phyloP scores from a whole-genome alignment of 768 basidiomycete species.

The Floccularia luteovirens region DNA sequence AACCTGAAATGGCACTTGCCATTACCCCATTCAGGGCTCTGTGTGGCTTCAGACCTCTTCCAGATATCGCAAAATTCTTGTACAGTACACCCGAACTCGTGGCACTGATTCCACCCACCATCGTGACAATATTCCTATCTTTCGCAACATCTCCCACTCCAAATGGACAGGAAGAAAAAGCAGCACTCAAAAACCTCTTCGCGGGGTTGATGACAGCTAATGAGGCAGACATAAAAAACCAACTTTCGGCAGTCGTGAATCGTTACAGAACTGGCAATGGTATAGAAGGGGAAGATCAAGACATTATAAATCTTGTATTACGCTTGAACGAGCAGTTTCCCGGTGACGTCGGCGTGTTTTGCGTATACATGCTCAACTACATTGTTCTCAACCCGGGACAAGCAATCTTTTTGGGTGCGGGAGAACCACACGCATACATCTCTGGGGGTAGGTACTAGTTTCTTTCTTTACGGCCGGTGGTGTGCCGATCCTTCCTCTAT shows the following conservation, averaged over 20 bases:
- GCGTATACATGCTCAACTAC: constrained; percentile 84
- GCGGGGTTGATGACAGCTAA: constrained; percentile 80
- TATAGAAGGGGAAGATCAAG: constrained; percentile 25
- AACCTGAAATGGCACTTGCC: constrained; percentile 99
- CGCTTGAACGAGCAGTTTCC: constrained; percentile 71
- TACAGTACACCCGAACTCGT: constrained; percentile 68
- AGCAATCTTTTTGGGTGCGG: constrained; percentile 92
- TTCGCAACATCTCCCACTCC: constrained; percentile 34
- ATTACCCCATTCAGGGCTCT: constrained; percentile 85
- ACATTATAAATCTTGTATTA: constrained; percentile 56
- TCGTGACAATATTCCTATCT: constrained; percentile 43
- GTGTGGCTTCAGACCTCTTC: constrained; percentile 87
- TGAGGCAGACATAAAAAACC: constrained; percentile 35
- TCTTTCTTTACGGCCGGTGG: no score
- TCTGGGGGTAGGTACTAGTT: constrained; percentile 59
- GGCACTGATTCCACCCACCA: constrained; percentile 53
- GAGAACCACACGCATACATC: constrained; percentile 96
- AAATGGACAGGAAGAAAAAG: constrained; percentile 41
- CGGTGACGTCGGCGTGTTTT: constrained; percentile 89
- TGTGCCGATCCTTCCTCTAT: no score
- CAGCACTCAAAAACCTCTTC: constrained; percentile 71
- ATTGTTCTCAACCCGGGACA: constrained; percentile 74
- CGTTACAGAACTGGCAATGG: constrained; percentile 49
- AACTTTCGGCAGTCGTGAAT: constrained; percentile 49
- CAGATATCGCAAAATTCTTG: constrained; percentile 62